Percentiles rank a stretch among this genome's conserved stretches.
phyloP scores from a whole-genome alignment of 2,329 filamentous ascomycete species.

The Tolypocladium ophioglossoides region DNA sequence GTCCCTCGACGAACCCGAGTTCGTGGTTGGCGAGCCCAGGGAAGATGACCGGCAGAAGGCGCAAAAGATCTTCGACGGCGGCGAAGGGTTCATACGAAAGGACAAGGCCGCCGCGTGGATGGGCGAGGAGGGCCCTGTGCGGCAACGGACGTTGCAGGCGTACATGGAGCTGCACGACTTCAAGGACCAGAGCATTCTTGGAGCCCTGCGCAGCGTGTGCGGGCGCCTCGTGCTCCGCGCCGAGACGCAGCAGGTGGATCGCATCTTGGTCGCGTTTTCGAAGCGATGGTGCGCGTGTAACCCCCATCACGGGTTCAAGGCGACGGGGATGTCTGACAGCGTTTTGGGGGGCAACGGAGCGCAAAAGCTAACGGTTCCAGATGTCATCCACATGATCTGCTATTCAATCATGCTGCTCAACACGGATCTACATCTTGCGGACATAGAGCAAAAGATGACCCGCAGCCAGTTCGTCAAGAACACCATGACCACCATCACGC shows the following conservation, averaged over 20 bases:
- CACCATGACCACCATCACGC: constrained; percentile 79
- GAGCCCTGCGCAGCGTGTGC: constrained; percentile 70
- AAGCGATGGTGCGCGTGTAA: constrained; percentile 92
- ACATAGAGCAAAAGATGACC: constrained; percentile 96
- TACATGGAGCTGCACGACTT: constrained; percentile 95
- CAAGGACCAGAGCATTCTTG: constrained; percentile 66
- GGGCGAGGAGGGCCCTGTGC: constrained; percentile 58
- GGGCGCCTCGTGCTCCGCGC: constrained; percentile 72
- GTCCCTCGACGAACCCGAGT: constrained; percentile 46
- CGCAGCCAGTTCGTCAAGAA: constrained; percentile 91
- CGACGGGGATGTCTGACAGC: constrained; percentile 52
- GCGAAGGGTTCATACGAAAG: constrained; percentile 70
- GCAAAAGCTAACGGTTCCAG: constrained; percentile 32
- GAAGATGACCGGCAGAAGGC: constrained; percentile 69
- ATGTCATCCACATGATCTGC: constrained; percentile 94
- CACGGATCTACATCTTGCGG: constrained; percentile 88
- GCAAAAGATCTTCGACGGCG: constrained; percentile 71
- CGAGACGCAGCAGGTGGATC: constrained; percentile 94
- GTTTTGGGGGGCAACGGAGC: background rate
- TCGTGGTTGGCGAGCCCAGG: constrained; percentile 46
- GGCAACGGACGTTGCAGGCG: constrained; percentile 52
- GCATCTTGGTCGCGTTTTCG: constrained; percentile 83
- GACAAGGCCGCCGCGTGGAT: constrained; percentile 79
- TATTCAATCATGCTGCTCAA: constrained; percentile 94
- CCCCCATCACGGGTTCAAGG: constrained; percentile 84